Percentiles rank a stretch among this genome's conserved stretches.
Evolutionary conservation across 352 stramenopile species (phyloP).

Genomic region (Globisporangium orthogonon): DNA sequence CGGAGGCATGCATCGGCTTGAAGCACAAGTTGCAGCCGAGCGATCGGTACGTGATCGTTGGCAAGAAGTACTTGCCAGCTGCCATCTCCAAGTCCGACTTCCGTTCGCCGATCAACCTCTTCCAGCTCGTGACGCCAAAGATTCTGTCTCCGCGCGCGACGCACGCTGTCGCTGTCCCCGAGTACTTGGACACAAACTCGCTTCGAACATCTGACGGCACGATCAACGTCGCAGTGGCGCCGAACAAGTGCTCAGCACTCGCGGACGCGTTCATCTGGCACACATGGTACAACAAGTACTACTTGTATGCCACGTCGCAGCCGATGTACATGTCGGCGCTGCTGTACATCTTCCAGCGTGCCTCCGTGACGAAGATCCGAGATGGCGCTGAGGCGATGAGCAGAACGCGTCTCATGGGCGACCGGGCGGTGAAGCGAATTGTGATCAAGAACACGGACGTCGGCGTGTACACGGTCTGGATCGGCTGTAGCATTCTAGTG

Average conservation of each 20-base stretch:
- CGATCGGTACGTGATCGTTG: constrained; percentile 11
- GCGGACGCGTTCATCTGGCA: constrained; percentile 33
- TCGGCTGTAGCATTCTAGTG: constrained; percentile 14
- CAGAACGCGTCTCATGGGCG: constrained; percentile 6
- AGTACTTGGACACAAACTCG: neutral
- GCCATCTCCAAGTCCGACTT: constrained; percentile 10
- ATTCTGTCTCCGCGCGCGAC: constrained; percentile 10
- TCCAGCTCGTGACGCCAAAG: constrained; percentile 8
- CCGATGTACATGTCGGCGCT: constrained; percentile 38
- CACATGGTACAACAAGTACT: constrained; percentile 21
- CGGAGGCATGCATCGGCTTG: constrained; percentile 21
- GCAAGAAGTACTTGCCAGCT: constrained; percentile 1
- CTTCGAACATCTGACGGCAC: neutral
- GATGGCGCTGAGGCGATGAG: neutral
- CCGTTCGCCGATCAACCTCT: constrained; percentile 9
- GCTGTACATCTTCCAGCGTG: constrained; percentile 50
- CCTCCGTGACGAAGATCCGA: constrained; percentile 22
- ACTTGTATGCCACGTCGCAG: constrained; percentile 14
- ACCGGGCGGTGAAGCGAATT: constrained; percentile 24
- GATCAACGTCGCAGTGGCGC: neutral
- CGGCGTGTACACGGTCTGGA: constrained; percentile 34
- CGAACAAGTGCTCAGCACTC: constrained; percentile 10
- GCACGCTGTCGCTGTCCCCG: constrained; percentile 5
- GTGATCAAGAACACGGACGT: constrained; percentile 57
- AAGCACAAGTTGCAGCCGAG: constrained; percentile 15